Evolutionary conservation across 352 stramenopile species (phyloP).

Genomic region (Elongisporangium prolatum): DNA sequence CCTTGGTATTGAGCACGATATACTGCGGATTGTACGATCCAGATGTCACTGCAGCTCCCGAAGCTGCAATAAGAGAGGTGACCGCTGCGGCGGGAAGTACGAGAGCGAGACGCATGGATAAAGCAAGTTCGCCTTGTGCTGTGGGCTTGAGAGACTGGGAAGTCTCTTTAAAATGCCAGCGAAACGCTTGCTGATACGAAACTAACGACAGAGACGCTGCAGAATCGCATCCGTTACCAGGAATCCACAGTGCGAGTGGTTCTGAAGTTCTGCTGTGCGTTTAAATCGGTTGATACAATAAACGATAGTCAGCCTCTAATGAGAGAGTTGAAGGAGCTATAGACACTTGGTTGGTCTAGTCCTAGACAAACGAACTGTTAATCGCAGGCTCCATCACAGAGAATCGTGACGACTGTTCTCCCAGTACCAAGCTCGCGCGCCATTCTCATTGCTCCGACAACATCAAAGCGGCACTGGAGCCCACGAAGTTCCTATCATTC

Average conservation of each 20-base stretch:
- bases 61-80: not conserved
- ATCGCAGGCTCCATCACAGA: constrained; percentile 68
- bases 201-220: not conserved
- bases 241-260: no score
- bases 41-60: not conserved
- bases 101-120: not conserved
- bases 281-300: not conserved
- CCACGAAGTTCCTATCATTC: constrained; percentile 92
- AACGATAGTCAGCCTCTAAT: no score
- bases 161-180: not conserved
- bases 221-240: not conserved
- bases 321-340: no score
- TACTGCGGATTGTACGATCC: constrained; percentile 18
- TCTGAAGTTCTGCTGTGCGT: not conserved
- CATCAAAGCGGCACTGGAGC: constrained; percentile 71
- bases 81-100: not conserved
- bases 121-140: no score
- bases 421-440: constrained; percentile 58
- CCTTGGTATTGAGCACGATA: constrained; percentile 31
- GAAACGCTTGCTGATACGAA: not conserved
- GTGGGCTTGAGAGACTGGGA: not conserved
- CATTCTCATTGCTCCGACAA: constrained; percentile 77
- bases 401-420: constrained; percentile 76
- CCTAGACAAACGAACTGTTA: no score
- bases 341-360: no score